phyloP scores from a whole-genome alignment of 345 rosid genomes.

The Turritis glabra region DNA sequence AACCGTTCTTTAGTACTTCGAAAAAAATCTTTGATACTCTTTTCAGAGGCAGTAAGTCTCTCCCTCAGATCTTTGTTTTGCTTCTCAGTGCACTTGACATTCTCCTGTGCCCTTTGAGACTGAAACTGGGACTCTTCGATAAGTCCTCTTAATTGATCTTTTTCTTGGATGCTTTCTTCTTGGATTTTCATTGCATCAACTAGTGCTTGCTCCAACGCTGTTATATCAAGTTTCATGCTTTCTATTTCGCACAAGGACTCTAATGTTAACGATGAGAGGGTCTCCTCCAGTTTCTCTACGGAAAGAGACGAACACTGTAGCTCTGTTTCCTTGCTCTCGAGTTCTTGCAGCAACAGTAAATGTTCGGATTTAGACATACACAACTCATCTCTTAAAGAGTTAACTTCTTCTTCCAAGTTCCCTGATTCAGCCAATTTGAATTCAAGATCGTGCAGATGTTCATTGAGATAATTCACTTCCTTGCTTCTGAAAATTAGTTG shows the following conservation, averaged over 20 bases:
- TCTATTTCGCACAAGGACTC: slow-evolving; percentile 85
- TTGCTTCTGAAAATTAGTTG: slow-evolving; percentile 63
- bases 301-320: slow-evolving; percentile 51
- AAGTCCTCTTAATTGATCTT: slow-evolving; percentile 42
- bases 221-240: slow-evolving; percentile 77
- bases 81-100: slow-evolving; percentile 41
- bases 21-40: slow-evolving; percentile 40
- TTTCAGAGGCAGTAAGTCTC: slow-evolving; percentile 44
- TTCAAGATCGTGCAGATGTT: slow-evolving; percentile 60
- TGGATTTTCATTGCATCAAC: slow-evolving; percentile 56
- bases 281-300: slow-evolving; percentile 74
- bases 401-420: slow-evolving; percentile 45
- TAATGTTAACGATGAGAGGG: slow-evolving; percentile 54
- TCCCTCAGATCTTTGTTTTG: slow-evolving; percentile 59
- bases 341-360: slow-evolving; percentile 51
- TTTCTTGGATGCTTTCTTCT: slow-evolving; percentile 60
- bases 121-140: slow-evolving; percentile 52
- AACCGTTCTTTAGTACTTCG: slow-evolving; percentile 47
- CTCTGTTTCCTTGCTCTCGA: slow-evolving; percentile 64
- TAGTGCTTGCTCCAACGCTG: slow-evolving; percentile 57
- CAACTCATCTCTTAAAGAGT: slow-evolving; percentile 54
- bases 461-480: slow-evolving; percentile 56
- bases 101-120: slow-evolving; percentile 46
- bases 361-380: slow-evolving; percentile 51
- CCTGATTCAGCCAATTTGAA: slow-evolving; percentile 58